Evolutionary conservation across 495 filamentous ascomycete species (phyloP).

Genomic region (Penicillium desertorum): DNA sequence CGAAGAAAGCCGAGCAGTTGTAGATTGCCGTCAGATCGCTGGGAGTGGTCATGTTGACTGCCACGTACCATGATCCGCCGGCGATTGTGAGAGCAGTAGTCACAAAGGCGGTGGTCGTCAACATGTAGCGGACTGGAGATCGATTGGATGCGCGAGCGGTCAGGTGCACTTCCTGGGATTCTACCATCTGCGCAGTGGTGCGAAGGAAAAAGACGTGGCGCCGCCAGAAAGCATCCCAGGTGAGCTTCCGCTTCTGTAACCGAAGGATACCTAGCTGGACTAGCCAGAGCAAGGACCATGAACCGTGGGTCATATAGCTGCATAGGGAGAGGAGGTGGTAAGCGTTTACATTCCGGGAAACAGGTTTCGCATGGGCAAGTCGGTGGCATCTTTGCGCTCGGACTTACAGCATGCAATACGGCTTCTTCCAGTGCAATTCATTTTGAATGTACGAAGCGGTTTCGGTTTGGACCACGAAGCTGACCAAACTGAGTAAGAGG

Average conservation of each 20-base stretch:
- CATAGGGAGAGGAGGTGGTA: conserved; percentile 11
- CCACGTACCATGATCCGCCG: conserved; percentile 92
- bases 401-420: conserved; percentile 94
- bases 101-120: conserved; percentile 74
- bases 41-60: conserved; percentile 87
- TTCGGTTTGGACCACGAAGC: conserved; percentile 89
- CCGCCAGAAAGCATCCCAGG: conserved; percentile 87
- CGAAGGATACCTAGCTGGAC: conserved; percentile 77
- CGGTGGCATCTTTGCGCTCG: conserved; percentile 2
- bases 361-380: conserved; percentile 1
- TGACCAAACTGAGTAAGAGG: conserved; percentile 72
- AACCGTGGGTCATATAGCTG: conserved; percentile 89
- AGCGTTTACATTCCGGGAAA: conserved; percentile 17
- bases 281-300: conserved; percentile 88
- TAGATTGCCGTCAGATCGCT: conserved; percentile 96
- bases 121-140: conserved; percentile 70
- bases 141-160: conserved; percentile 45
- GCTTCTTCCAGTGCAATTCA: conserved; percentile 87
- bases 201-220: conserved; percentile 71
- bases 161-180: conserved; percentile 62
- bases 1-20: conserved; percentile 98
- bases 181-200: conserved; percentile 84
- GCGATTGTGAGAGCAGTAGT: conserved; percentile 87
- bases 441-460: conserved; percentile 91
- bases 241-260: conserved; percentile 64